Evolutionary conservation across 2,329 filamentous ascomycete species (phyloP).

Genomic region (Metarhizium brunneum): DNA sequence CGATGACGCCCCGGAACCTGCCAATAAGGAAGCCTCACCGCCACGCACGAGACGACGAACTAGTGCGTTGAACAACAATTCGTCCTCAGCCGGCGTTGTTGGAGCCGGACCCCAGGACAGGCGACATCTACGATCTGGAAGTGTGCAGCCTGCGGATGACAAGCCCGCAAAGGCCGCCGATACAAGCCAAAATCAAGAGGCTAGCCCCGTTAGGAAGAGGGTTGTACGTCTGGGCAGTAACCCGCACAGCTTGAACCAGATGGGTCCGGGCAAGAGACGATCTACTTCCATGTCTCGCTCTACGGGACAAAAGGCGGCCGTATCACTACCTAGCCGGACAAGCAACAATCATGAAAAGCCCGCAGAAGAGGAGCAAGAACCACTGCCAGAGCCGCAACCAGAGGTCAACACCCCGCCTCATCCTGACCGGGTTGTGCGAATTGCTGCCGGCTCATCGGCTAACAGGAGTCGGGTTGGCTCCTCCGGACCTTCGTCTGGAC

Average conservation of each 20-base stretch:
- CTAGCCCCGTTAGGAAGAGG: constrained; percentile 45
- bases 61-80: constrained; percentile 31
- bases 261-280: constrained; percentile 32
- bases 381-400: constrained; percentile 23
- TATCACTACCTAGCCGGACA: constrained; percentile 26
- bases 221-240: constrained; percentile 48
- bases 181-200: constrained; percentile 29
- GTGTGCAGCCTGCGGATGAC: constrained; percentile 29
- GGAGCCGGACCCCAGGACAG: constrained; percentile 31
- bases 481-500: constrained; percentile 26
- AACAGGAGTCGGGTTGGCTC: constrained; percentile 28
- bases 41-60: constrained; percentile 38
- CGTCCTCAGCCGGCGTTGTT: constrained; percentile 23
- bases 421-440: constrained; percentile 43
- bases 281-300: constrained; percentile 41
- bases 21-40: constrained; percentile 31
- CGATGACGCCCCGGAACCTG: constrained; percentile 44
- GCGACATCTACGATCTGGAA: constrained; percentile 38
- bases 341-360: constrained; percentile 32
- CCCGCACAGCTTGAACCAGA: constrained; percentile 33
- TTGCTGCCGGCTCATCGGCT: constrained; percentile 42
- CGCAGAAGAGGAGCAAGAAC: constrained; percentile 28
- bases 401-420: constrained; percentile 47
- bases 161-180: constrained; percentile 3
- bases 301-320: constrained; percentile 15